phyloP scores from a whole-genome alignment of 495 filamentous ascomycete species.

The Penicillium desertorum region DNA sequence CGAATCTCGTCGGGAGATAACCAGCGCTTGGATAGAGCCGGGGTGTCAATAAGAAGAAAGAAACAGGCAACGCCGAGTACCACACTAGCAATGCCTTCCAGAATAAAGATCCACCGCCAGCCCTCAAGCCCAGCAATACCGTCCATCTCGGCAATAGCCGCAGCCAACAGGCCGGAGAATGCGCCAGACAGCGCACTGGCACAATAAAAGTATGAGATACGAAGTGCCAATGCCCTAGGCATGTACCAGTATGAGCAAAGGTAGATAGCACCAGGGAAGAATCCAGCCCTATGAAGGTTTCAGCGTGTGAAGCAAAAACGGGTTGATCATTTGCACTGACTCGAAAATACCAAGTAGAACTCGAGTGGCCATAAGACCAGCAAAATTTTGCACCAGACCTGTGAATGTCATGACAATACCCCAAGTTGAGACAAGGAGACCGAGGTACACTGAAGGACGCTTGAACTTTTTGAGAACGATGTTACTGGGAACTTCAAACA shows the following conservation, averaged over 20 bases:
- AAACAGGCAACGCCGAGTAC: conserved; percentile 56
- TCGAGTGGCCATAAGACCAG: conserved; percentile 19
- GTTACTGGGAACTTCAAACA: conserved; percentile 29
- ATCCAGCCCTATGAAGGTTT: conserved; percentile 35
- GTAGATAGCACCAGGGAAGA: conserved; percentile 66
- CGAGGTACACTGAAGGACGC: conserved; percentile 21
- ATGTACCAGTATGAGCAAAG: conserved; percentile 73
- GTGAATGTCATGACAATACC: conserved; percentile 46
- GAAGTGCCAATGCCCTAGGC: conserved; percentile 27
- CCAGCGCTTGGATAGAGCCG: conserved; percentile 22
- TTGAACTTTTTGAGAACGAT: conserved; percentile 23
- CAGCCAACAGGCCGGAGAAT: conserved; percentile 67
- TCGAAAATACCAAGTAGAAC: conserved; percentile 26
- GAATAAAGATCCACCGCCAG: conserved; percentile 74
- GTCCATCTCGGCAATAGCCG: conserved; percentile 64
- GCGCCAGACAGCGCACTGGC: conserved; percentile 62
- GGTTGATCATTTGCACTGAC: conserved; percentile 1
- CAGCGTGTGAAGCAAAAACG: not conserved
- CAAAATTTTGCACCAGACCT: conserved; percentile 41
- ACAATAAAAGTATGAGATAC: conserved; percentile 62
- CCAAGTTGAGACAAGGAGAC: conserved; percentile 34
- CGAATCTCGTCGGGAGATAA: conserved; percentile 26
- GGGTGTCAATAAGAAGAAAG: conserved; percentile 42
- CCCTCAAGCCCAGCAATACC: conserved; percentile 60
- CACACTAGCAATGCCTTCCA: conserved; percentile 58